phyloP scores from a whole-genome alignment of 495 filamentous ascomycete species.

The Hapsidospora chrysogenum region DNA sequence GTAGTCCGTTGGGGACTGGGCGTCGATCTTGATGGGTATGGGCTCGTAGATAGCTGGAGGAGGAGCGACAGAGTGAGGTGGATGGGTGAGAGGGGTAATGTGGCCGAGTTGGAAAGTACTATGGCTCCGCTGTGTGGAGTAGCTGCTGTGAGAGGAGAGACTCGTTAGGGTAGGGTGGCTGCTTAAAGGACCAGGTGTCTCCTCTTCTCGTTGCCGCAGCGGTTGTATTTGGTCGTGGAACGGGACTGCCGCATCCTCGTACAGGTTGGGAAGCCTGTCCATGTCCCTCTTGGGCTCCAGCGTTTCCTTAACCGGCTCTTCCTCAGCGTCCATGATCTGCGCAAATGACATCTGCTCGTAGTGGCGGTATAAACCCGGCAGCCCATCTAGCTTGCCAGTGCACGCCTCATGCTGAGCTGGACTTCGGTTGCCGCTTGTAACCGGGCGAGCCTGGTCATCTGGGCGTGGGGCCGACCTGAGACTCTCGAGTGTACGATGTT shows the following conservation, averaged over 20 bases:
- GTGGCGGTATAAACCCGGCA: slow-evolving; percentile 31
- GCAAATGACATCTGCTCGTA: slow-evolving; percentile 33
- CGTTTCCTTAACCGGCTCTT: background rate
- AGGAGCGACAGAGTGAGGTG: background rate
- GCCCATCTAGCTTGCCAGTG: slow-evolving; percentile 4
- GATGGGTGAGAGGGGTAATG: background rate
- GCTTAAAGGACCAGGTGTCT: too few relatives aligned
- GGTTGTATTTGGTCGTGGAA: background rate
- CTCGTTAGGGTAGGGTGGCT: background rate
- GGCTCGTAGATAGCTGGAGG: background rate
- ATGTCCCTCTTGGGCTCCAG: background rate
- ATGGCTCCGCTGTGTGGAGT: background rate
- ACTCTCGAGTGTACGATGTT: slow-evolving; percentile 17
- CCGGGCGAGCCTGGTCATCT: slow-evolving; percentile 9
- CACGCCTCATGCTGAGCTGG: too few relatives aligned
- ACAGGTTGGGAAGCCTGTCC: background rate
- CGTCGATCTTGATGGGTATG: background rate
- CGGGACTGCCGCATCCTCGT: background rate
- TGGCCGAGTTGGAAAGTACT: background rate
- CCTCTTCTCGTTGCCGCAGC: background rate
- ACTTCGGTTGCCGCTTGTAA: too few relatives aligned
- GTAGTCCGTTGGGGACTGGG: slow-evolving; percentile 15
- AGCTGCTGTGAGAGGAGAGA: background rate
- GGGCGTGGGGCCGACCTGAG: slow-evolving; percentile 8
- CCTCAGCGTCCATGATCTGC: slow-evolving; percentile 18